Evolutionary conservation across 345 rosid genomes (phyloP), one percentile per base, ranked within the genome.

Genomic region (Euphorbia lathyris): DNA sequence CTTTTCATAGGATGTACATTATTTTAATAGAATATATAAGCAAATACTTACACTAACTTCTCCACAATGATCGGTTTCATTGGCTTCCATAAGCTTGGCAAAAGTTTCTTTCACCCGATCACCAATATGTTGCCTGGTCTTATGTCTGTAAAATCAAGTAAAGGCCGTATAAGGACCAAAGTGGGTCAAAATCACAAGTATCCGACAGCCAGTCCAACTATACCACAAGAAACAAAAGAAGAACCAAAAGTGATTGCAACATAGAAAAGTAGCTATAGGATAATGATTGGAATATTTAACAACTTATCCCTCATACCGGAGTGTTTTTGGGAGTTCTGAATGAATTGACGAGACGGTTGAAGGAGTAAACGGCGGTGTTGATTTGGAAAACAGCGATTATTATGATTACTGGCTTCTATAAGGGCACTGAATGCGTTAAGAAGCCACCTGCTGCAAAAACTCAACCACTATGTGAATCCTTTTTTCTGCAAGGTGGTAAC

Each of bases 361-460:
- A 87, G 72, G 86, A 78, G 70, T 79, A 80, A 38, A 91, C 80
- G 42, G 93, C 91, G 3, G 91, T 91, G 77, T 86, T 83, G 62
- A 87, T 83, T 78, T 84, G 83, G 81, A 91, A 91, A 56, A 91
- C 90, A 38, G 92, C 83, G 14, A n/a, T n/a, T n/a, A n/a, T n/a
- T n/a, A n/a, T n/a, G n/a, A n/a, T n/a, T n/a, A n/a, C n/a, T n/a
- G n/a, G n/a, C n/a, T n/a, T n/a, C n/a, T 95, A 92, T 60, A 92
- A 77, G 12, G 99, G 99, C 70, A 92, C 97, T 19, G 99, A 94
- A 84, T 94, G 99, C 1, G 97, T 94, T 73, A 94, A 75, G 78
- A 94, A 94, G 78, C 99, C 99, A 40, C 99, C 99, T 36, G 99
- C 99, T 55, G 97, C 97, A 17, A 87, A 83, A 2, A 94, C 97